Base-by-base conservation (phyloP, 371 early-diverging fungal genomes). In the Coemansia sp. region DNA sequence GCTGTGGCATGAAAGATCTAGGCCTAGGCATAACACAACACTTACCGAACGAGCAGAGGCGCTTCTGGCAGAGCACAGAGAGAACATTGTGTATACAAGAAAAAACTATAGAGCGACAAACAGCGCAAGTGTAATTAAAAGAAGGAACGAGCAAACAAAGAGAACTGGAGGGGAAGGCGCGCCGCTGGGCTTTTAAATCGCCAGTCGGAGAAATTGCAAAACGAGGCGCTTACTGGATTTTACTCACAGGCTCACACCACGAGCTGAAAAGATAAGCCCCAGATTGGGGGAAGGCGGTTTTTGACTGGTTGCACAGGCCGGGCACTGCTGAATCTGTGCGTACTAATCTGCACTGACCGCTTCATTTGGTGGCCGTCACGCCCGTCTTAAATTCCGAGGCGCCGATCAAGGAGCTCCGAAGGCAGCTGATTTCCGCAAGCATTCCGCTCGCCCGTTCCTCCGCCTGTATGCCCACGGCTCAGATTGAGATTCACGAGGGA, bases 41-140 rank as follows among this genome's bases (percentile, higher is more conserved):
- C 77, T 77, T 77, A 77, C 77, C 69, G 77, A 72, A 52, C 77
- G 68, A 56, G 39, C 66, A 59, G 77, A 47, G 54, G 68, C 66
- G 64, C 58, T 66, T 59, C 60, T 61, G 47, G 77, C 56, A 31
- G 77, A 59, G 62, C 77, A 68, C 59, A 77, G 72, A 72, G 69
- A 69, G 60, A 77, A 77, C 77, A 77, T 77, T 55, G 66, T 58
- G 39, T 5, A 40, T 45, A 31, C 39, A 29, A 37, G 52, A 47
- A 21, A 56, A 31, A 18, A 31, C 26, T 29, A 54, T 22, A 13
- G 34, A 31, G 56, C 56, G 56, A 56, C 56, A 56, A 34, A 56
- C 7, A 34, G 48, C 64, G 58, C 51, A 52, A 31, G 22, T 21
- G 52, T 21, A 31, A 53, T 29, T 21, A 24, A 67, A 40, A 50